Base-by-base conservation (phyloP, 495 filamentous ascomycete genomes). In the Annulohypoxylon bovei region DNA sequence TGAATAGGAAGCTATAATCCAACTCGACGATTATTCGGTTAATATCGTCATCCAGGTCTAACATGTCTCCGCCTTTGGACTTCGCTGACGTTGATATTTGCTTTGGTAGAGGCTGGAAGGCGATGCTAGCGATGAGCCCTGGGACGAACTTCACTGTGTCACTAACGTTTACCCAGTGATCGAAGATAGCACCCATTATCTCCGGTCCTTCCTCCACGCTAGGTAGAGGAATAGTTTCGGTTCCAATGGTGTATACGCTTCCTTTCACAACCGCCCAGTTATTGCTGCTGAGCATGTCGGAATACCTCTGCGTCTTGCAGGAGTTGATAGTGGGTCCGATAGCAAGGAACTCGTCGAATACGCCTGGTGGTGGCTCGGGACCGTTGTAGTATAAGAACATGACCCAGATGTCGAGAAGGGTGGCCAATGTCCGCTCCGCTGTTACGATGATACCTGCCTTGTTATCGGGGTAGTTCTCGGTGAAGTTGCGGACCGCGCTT, bases 331-430 rank as follows among this genome's bases (percentile, higher is more conserved):
- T 76, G 9, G 85, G 81, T 0, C 79, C 76, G 50, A 88, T 83
- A 33, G 74, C 78, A 6, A 82, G 84, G 77, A 90, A 88, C 61
- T 82, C 83, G 55, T 84, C 79, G 62, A 90, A 90, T 6, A 87
- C 80, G 4, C 81, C 85, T 12, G 78, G 68, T 1, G 87, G 87
- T 11, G 86, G 86, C 53, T 83, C 78, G 0, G 85, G 81, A 3
- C 86, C 87, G 50, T 90, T 85, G 68, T 89, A 89, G 80, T 88
- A 90, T n/a, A 88, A 65, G 70, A 89, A 90, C 65, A 89, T 73
- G 52, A 88, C 83, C 85, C 86, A 88, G 27, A 83, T 78, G n/a
- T 88, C 81, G 56, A 88, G 46, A 0, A 85, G 40, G 1, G 79
- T 75, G 22, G 60, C 47, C 42, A 75, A 49, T 0, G 84, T 81